Evolutionary conservation across 495 filamentous ascomycete genomes (phyloP).

Genomic region (Trichoderma orchidacearum): DNA sequence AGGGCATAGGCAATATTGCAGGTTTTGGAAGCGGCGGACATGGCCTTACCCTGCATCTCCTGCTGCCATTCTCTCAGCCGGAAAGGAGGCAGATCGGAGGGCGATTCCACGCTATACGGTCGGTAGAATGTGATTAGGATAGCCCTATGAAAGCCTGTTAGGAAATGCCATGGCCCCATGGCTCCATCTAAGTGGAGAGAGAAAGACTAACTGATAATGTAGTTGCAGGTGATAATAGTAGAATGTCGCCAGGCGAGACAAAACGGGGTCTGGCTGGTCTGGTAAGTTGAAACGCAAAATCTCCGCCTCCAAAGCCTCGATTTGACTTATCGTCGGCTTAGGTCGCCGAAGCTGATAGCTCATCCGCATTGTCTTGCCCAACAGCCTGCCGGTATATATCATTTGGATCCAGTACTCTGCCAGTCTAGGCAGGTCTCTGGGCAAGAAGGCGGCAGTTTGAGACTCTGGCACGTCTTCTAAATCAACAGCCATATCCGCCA

Average conservation of each 20-base stretch:
- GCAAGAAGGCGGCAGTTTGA: neutral
- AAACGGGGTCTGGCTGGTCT: neutral
- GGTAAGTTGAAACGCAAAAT: neutral
- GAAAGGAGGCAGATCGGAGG: neutral
- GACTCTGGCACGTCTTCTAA: neutral
- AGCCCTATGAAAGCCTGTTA: neutral
- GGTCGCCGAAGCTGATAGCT: neutral
- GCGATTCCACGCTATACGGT: neutral
- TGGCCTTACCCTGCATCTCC: neutral
- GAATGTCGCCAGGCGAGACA: neutral
- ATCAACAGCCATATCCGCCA: neutral
- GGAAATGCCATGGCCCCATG: neutral
- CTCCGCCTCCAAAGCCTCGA: neutral
- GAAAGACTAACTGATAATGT: neutral
- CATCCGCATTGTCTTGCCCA: neutral
- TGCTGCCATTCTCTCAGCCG: neutral
- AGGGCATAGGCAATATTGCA: neutral
- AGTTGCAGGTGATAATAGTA: neutral
- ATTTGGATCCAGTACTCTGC: neutral
- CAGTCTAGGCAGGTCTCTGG: neutral
- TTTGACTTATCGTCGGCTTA: neutral
- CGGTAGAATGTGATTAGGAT: neutral
- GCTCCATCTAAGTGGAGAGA: neutral
- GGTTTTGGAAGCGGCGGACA: neutral
- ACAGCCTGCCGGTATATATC: neutral